Evolutionary conservation across 2,329 filamentous ascomycete species (phyloP).

Genomic region (Aureobasidium sp.): DNA sequence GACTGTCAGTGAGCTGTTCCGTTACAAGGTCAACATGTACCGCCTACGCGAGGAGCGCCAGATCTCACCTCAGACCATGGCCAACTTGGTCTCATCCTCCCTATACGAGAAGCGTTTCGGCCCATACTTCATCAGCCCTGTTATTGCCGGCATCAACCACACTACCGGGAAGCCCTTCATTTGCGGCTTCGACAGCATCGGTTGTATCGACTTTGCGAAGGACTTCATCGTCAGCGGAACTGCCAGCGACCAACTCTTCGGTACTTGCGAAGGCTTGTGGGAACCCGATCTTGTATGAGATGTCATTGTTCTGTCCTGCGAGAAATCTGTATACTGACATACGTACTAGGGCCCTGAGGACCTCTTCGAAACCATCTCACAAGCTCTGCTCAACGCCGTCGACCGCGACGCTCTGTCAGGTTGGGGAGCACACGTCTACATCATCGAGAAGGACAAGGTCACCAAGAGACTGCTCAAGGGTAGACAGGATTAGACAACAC

Average conservation of each 20-base stretch:
- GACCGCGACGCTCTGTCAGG: conserved; percentile 94
- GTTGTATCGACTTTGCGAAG: conserved; percentile 98
- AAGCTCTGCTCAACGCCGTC: conserved; percentile 89
- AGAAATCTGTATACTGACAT: conserved; percentile 11
- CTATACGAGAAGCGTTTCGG: conserved; percentile 96
- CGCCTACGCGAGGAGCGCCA: conserved; percentile 94
- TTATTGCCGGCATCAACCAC: conserved; percentile 89
- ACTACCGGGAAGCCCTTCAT: conserved; percentile 95
- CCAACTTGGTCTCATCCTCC: conserved; percentile 84
- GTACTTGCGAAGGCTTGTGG: conserved; percentile 97
- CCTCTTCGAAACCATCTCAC: conserved; percentile 96
- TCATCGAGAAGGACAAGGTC: conserved; percentile 99
- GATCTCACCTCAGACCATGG: conserved; percentile 90
- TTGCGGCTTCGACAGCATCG: conserved; percentile 97
- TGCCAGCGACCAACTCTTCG: conserved; percentile 94
- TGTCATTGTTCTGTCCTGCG: not conserved
- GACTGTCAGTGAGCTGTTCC: conserved; percentile 93
- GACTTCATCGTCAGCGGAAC: conserved; percentile 98
- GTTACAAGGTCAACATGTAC: conserved; percentile 99
- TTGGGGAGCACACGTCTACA: conserved; percentile 98
- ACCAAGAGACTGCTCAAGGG: conserved; percentile 98
- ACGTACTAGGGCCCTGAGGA: conserved; percentile 70
- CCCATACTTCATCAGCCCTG: conserved; percentile 91
- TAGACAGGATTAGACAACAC: conserved; percentile 62
- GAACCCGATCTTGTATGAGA: conserved; percentile 83